Percentiles rank a stretch among this genome's conserved stretches.
phyloP scores from a whole-genome alignment of 192 early-diverging fungal species.

The Rhizophagus sp. region DNA sequence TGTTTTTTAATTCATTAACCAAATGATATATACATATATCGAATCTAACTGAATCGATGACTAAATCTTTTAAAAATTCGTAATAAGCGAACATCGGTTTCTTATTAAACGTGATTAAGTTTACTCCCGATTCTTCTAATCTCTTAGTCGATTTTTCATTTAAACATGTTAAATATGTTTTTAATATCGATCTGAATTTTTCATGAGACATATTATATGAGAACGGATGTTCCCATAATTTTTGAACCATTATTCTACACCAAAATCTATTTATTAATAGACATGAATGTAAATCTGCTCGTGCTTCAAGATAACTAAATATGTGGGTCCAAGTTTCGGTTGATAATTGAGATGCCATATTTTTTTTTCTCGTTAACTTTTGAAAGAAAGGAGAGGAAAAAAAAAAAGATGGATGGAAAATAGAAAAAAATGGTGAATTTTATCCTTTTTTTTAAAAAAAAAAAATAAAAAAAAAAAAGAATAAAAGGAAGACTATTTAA shows the following conservation, averaged over 20 bases:
- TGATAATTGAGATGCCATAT: background rate
- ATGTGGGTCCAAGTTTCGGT: background rate
- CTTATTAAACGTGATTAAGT: background rate
- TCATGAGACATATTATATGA: background rate
- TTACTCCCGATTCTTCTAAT: background rate
- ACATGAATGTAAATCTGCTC: background rate
- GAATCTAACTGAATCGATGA: background rate
- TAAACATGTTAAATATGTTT: background rate
- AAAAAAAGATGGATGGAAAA: no score
- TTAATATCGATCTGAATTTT: background rate
- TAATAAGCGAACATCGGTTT: background rate
- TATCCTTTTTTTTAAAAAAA: no score
- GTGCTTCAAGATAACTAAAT: background rate
- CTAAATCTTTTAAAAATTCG: background rate
- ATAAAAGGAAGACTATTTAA: no score
- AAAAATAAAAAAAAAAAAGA: no score
- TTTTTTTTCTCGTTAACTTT: background rate
- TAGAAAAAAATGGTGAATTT: no score
- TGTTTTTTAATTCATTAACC: no score
- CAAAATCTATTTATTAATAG: background rate
- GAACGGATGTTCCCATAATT: background rate
- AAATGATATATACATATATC: background rate
- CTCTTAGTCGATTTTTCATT: background rate
- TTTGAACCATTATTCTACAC: background rate
- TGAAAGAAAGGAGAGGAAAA: background rate